Base-by-base conservation (phyloP, 2,329 filamentous ascomycete genomes). In the Purpureocillium takamizusanense region DNA sequence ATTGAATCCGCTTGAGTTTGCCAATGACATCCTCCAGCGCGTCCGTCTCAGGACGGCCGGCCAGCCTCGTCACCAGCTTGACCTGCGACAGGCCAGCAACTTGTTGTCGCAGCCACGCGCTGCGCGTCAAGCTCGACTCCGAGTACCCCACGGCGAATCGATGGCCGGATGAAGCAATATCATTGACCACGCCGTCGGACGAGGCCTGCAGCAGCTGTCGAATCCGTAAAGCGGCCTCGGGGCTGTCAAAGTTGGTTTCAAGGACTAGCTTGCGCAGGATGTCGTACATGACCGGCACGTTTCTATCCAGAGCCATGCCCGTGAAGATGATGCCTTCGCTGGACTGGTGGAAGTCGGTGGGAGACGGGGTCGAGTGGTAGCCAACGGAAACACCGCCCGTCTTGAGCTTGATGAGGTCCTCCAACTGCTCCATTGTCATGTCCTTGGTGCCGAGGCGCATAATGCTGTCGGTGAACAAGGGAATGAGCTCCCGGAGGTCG, bases 321-420 rank as follows among this genome's bases (percentile, higher is more conserved):
- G 81, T 81, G 40, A 97, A 81, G 11, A 83, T 76, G 18, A 98
- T 66, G 1, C 92, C 92, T 61, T 98, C 92, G 14, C 76, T 79
- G 8, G 81, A 83, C 18, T 74, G 67, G 23, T 74, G 71, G 39
- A 86, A 78, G 47, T 90, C 77, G 2, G 72, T 73, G 1, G 90
- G 86, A 3, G 81, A 87, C 0, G 89, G 77, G 0, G 83, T 80
- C n/a, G 83, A 77, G 61, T 94, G 85, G 49, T 95, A 89, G 2
- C 83, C 81, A 13, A 94, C 80, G 3, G 81, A 85, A 29, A 98
- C 76, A 9, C 92, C 92, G 15, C 92, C 92, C 2, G 92, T 97
- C 66, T 94, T 94, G 23, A 97, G 73, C 60, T 97, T 97, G 59
- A 98, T 95, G 39, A 89, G 64, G 54, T 97, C 92, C 60, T 98